Conservation (phyloP, 2,329 filamentous ascomycete genomes). For the Byssothecium circinans region DNA sequence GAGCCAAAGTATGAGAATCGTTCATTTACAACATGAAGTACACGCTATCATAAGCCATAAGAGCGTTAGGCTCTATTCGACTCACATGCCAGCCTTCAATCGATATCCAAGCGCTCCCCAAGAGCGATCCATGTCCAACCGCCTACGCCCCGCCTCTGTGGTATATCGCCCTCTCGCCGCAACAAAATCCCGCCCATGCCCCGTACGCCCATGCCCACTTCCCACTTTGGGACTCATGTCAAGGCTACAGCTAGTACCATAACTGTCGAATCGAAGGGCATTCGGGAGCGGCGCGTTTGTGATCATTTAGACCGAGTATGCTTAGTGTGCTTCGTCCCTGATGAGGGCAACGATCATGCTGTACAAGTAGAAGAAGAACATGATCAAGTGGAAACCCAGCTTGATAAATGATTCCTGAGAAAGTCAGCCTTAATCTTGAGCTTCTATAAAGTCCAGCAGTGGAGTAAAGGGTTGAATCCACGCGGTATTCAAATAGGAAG, state of each 20-base stretch:
- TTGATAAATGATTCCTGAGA: conserved; percentile 95
- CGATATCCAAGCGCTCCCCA: not conserved
- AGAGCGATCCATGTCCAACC: conserved; percentile 1
- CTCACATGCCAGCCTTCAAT: conserved; percentile 4
- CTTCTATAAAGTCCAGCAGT: not conserved
- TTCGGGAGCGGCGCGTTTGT: not conserved
- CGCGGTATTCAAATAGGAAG: not conserved
- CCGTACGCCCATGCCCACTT: not conserved
- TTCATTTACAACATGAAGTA: conserved; percentile 31
- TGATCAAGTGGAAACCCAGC: conserved; percentile 95
- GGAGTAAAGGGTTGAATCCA: not conserved
- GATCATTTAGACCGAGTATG: conserved; percentile 17
- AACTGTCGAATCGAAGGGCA: not conserved
- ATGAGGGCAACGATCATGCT: conserved; percentile 98
- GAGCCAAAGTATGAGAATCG: conserved; percentile 1
- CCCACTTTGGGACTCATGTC: not conserved
- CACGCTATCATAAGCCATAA: conserved; percentile 40
- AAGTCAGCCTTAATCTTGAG: conserved; percentile 13
- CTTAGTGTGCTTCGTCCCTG: conserved; percentile 82
- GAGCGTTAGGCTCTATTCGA: conserved; percentile 25
- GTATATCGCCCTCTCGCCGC: conserved; percentile 7
- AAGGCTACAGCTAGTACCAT: not conserved
- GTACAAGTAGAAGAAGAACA: conserved; percentile 99
- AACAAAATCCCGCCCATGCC: conserved; percentile 1
- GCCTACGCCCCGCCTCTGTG: conserved; percentile 4